Evolutionary conservation across 140 eudicot genomes (phyloP).

Genomic region (Ambrosia hybrid): DNA sequence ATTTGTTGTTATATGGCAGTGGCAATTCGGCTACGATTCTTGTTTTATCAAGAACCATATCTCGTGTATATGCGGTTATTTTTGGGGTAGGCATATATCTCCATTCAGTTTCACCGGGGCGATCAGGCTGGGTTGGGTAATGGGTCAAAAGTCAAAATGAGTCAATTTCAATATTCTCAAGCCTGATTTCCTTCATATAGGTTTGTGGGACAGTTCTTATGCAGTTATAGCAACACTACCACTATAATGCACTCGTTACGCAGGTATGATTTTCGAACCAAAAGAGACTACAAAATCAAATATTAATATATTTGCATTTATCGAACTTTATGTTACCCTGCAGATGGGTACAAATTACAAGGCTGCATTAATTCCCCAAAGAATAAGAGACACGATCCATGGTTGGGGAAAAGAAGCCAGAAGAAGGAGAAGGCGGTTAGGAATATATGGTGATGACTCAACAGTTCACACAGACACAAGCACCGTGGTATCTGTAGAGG

Average conservation of each 20-base stretch:
- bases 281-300: neutral
- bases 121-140: conserved; percentile 1
- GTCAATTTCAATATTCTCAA: neutral
- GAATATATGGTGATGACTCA: conserved; percentile 62
- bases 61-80: conserved; percentile 79
- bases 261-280: conserved; percentile 53
- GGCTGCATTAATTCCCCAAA: conserved; percentile 96
- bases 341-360: conserved; percentile 99
- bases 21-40: conserved; percentile 95
- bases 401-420: conserved; percentile 96
- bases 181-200: conserved; percentile 32
- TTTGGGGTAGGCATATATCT: conserved; percentile 61
- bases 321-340: conserved; percentile 5
- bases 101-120: conserved; percentile 2
- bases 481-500: conserved; percentile 83
- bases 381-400: conserved; percentile 90
- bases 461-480: conserved; percentile 82
- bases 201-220: conserved; percentile 87
- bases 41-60: conserved; percentile 91
- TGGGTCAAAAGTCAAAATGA: neutral
- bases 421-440: conserved; percentile 69
- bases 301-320: neutral
- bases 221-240: conserved; percentile 99
- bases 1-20: conserved; percentile 45
- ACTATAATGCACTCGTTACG: conserved; percentile 89